phyloP scores from a whole-genome alignment of 2,329 filamentous ascomycete genomes.

The Pestalotiopsis sp. region DNA sequence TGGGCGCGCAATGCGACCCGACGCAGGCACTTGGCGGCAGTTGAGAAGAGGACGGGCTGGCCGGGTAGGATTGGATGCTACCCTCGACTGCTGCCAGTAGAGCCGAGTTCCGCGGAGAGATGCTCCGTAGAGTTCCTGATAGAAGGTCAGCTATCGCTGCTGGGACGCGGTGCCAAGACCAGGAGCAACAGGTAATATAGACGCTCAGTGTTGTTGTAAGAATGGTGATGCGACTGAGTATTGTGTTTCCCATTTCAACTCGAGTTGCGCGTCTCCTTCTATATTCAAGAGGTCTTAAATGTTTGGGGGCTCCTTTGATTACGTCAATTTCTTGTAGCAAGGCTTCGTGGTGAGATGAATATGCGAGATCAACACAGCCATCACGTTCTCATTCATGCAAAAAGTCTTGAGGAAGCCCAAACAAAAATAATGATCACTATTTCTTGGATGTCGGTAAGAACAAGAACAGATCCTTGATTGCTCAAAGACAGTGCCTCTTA shows the following conservation, averaged over 20 bases:
- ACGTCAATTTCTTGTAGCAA: too few species aligned
- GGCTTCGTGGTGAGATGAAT: too few species aligned
- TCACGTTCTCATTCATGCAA: too few species aligned
- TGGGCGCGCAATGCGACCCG: background rate
- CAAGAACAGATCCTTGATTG: too few species aligned
- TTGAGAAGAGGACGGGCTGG: background rate
- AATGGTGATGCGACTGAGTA: background rate
- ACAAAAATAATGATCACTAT: too few species aligned
- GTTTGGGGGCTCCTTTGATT: too few species aligned
- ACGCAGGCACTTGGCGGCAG: background rate
- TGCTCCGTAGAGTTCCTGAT: background rate
- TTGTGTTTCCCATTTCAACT: background rate
- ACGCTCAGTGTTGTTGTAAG: background rate
- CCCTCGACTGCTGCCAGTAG: background rate
- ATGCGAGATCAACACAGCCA: too few species aligned
- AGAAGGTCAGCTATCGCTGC: background rate
- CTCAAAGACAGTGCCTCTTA: too few species aligned
- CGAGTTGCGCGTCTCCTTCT: too few species aligned
- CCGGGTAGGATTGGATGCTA: background rate
- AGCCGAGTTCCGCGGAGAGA: background rate
- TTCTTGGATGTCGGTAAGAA: too few species aligned
- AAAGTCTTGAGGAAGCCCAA: too few species aligned
- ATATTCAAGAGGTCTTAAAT: too few species aligned
- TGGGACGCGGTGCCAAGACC: background rate
- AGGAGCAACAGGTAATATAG: background rate